Conservation (phyloP, 495 filamentous ascomycete species). For the Aspergillus ostianus region DNA sequence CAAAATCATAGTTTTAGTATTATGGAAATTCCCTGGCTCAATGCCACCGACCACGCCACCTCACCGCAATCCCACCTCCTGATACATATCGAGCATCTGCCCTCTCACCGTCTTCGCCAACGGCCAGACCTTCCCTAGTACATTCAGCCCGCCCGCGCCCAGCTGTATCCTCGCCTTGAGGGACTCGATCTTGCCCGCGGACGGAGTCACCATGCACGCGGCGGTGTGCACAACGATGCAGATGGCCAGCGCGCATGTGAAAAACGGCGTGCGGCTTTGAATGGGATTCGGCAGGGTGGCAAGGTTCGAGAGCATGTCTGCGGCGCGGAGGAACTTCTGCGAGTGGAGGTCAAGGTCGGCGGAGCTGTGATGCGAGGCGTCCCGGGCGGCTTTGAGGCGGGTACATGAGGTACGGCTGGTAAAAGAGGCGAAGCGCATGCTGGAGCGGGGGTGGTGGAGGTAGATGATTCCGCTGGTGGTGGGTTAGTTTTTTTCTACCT, state of each 20-base stretch:
- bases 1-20: neutral
- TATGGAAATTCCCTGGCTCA: neutral
- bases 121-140: constrained; percentile 65
- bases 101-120: constrained; percentile 58
- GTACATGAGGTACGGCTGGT: constrained; percentile 26
- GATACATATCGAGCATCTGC: constrained; percentile 50
- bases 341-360: constrained; percentile 53
- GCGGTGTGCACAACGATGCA: constrained; percentile 46
- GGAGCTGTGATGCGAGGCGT: constrained; percentile 35
- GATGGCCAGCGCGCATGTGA: constrained; percentile 65
- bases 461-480: constrained; percentile 57
- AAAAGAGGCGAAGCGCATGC: constrained; percentile 33
- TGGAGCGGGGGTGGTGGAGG: constrained; percentile 65
- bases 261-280: constrained; percentile 70
- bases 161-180: constrained; percentile 66
- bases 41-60: neutral
- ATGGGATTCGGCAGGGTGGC: constrained; percentile 68
- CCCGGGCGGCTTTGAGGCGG: constrained; percentile 18
- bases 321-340: constrained; percentile 66
- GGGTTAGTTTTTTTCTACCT: neutral
- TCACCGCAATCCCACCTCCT: constrained; percentile 12
- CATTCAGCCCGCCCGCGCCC: constrained; percentile 69
- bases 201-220: constrained; percentile 52
- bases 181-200: constrained; percentile 53
- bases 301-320: constrained; percentile 67